phyloP scores from a whole-genome alignment of 148 eudicot genomes.

The Chenopodium suecicum region DNA sequence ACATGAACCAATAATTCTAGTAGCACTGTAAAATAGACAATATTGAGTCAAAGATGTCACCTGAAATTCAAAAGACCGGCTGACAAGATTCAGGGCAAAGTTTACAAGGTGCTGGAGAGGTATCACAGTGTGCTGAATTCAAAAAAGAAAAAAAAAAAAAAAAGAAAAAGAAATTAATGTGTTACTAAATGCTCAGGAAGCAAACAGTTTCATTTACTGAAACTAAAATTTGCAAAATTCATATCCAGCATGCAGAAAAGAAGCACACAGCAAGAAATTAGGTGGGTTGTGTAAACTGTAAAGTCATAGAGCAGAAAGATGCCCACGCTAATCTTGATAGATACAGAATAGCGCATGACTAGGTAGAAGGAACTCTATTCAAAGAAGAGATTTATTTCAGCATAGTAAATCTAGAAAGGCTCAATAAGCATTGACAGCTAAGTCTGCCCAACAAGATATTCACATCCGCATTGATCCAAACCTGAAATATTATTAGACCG shows the following conservation, averaged over 20 bases:
- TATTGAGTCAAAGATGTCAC: slow-evolving; percentile 32
- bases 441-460: neutral
- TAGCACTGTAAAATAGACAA: neutral
- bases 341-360: neutral
- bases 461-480: slow-evolving; percentile 22
- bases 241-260: neutral
- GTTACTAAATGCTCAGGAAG: neutral
- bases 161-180: neutral
- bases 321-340: neutral
- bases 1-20: neutral
- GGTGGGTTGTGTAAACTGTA: neutral
- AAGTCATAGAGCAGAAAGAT: neutral
- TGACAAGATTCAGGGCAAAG: slow-evolving; percentile 88
- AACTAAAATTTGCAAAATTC: neutral
- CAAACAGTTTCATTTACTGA: neutral
- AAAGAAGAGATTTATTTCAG: neutral
- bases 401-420: neutral
- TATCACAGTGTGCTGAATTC: slow-evolving; percentile 86
- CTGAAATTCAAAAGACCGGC: slow-evolving; percentile 98
- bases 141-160: slow-evolving; percentile 7
- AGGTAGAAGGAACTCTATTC: neutral
- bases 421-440: neutral
- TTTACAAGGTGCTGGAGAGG: slow-evolving; percentile 94
- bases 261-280: neutral
- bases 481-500: slow-evolving; percentile 98